These are phyloP conservation scores for Apiospora marii DNA, from an alignment of 2,329 filamentous ascomycete species.

Conservation along the genomic window DNA sequence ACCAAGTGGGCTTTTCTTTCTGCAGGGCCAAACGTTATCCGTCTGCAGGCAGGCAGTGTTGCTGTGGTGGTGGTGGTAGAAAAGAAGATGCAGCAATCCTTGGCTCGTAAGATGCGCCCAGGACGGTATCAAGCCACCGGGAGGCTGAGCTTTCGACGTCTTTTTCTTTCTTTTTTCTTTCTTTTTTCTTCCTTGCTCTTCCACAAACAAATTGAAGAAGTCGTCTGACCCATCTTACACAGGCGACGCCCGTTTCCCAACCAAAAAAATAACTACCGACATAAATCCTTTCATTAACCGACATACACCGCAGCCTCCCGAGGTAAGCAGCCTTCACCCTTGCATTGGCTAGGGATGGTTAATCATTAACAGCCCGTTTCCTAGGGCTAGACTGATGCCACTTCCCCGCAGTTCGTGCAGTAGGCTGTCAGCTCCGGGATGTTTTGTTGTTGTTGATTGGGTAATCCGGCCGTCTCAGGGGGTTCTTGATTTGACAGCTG, in stretches of 20 bases:
- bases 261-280: not conserved
- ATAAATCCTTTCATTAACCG: not conserved
- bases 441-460: not conserved
- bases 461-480: not conserved
- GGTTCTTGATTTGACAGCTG: slow-evolving; percentile 10
- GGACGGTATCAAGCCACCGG: not conserved
- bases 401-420: slow-evolving; percentile 20
- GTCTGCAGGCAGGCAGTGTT: not conserved
- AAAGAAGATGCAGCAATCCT: not conserved
- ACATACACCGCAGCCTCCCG: not conserved
- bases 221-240: not conserved
- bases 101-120: not conserved
- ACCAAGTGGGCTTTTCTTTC: not conserved
- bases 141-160: not conserved
- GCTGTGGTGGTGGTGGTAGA: too few species aligned
- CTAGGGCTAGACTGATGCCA: not conserved
- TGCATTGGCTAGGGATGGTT: not conserved
- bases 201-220: not conserved
- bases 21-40: not conserved
- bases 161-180: too few species aligned
- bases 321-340: slow-evolving; percentile 8
- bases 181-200: not conserved
- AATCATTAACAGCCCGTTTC: not conserved
- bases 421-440: not conserved
- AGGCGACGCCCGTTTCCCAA: not conserved